Evolutionary conservation across 1,284 basidiomycete species (phyloP), one percentile per base, ranked within the genome.

Genomic region (Peniophora sp.): DNA sequence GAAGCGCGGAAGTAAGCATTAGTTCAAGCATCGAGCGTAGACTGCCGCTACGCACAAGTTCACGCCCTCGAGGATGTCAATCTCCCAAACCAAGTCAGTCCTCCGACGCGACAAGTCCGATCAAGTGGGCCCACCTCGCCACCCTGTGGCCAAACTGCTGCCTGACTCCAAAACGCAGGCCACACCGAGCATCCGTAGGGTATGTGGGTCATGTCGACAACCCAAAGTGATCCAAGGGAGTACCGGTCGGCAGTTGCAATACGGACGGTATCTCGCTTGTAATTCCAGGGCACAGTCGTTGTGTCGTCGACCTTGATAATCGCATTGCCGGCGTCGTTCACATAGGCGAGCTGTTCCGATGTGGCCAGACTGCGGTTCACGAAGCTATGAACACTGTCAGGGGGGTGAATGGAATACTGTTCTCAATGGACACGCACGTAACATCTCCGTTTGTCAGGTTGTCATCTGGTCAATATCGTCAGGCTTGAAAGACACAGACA

Each of bases 111-210:
- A n/a, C n/a, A n/a, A n/a, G n/a, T n/a, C n/a, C n/a, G n/a, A n/a
- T n/a, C n/a, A n/a, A 56, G 55, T 16, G 54, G 55, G 36, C 55
- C 54, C 23, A 60, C 69, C 66, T 66, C 66, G 63, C 74, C 84
- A 54, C 83, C 84, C 22, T 63, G 62, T 1, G 84, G 84, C 85
- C 85, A 86, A 25, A 66, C 62, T 5, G 72, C 66, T 2, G 82
- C 76, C 58, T 79, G 77, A n/a, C 76, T 75, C 79, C 80, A 81
- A 69, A 74, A 84, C 11, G 82, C 81, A 17, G 84, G 82, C 85
- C 85, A 87, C 16, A 86, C 83, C 3, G 84, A 85, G 62, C 83
- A 86, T 11, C 85, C 84, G 53, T 72, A 87, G 0, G 88, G 87
- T 25, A 83, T 71, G 64, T 89, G 86, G 32, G 79, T 64, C 65